Evolutionary conservation across 108 stramenopile genomes (phyloP).

Genomic region (Cyclotella choctawhatcheeana): DNA sequence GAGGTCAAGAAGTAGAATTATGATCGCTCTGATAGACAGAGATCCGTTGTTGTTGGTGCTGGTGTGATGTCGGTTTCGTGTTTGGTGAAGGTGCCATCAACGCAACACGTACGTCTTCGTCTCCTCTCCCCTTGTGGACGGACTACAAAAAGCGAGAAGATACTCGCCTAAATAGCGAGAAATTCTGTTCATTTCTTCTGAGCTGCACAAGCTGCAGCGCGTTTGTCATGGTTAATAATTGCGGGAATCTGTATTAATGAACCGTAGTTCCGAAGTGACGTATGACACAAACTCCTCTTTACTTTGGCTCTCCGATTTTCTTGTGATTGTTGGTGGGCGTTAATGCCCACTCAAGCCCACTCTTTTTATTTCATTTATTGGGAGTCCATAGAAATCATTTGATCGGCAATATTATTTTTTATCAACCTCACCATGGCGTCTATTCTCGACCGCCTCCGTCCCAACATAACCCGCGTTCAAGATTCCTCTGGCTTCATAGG

Average conservation of each 20-base stretch:
- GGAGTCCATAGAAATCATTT: neutral
- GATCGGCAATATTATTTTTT: neutral
- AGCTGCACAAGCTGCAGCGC: too few relatives aligned
- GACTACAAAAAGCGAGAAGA: conserved; percentile 7
- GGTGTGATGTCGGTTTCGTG: neutral
- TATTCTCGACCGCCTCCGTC: conserved; percentile 12
- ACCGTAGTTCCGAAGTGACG: conserved; percentile 5
- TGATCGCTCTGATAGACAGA: neutral
- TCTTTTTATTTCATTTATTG: neutral
- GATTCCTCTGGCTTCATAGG: conserved; percentile 85
- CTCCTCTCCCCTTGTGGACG: too few relatives aligned
- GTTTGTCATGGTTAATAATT: too few relatives aligned
- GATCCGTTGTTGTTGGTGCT: neutral
- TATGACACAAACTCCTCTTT: too few relatives aligned
- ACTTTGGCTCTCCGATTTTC: neutral
- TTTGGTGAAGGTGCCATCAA: neutral
- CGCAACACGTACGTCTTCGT: neutral
- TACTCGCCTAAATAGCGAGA: neutral
- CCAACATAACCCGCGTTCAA: conserved; percentile 73
- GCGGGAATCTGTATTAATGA: neutral
- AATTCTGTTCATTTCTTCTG: too few relatives aligned
- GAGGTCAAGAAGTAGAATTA: neutral
- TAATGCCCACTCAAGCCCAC: too few relatives aligned
- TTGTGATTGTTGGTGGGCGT: too few relatives aligned
- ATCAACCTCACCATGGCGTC: neutral